phyloP scores from a whole-genome alignment of 2,329 filamentous ascomycete species.

The Epichloe hybrida region DNA sequence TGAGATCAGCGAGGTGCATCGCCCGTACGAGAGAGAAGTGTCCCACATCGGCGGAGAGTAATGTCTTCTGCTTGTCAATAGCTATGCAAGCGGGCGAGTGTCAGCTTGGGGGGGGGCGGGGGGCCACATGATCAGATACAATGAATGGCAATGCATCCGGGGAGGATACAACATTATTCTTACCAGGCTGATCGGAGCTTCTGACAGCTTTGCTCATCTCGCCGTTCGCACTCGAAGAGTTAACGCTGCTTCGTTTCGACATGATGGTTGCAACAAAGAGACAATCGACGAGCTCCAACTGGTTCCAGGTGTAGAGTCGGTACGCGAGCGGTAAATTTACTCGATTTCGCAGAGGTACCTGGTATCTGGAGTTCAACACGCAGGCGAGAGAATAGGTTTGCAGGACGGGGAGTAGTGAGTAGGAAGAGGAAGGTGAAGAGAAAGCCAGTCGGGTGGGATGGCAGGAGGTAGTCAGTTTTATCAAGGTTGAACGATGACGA shows the following conservation, averaged over 20 bases:
- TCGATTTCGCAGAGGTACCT: not conserved
- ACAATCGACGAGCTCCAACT: not conserved
- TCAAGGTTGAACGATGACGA: constrained; percentile 1
- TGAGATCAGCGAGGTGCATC: constrained; percentile 69
- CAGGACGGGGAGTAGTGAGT: constrained; percentile 19
- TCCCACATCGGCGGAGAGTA: constrained; percentile 54
- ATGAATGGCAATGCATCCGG: not conserved
- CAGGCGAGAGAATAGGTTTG: not conserved
- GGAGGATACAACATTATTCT: constrained; percentile 4
- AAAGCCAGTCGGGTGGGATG: not conserved
- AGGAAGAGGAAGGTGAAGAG: not conserved
- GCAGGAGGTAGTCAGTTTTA: not conserved
- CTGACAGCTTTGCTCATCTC: constrained; percentile 16
- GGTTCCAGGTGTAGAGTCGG: not conserved
- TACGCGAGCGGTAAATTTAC: not conserved
- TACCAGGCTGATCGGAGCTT: constrained; percentile 20
- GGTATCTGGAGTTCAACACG: not conserved
- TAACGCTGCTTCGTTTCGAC: constrained; percentile 47
- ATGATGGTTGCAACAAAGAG: constrained; percentile 27
- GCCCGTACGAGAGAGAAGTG: constrained; percentile 59
- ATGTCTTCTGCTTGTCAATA: constrained; percentile 62
- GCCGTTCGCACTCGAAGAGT: constrained; percentile 14
- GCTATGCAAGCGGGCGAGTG: constrained; percentile 24
- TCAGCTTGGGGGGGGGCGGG: not conserved
- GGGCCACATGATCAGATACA: no score